Conservation (phyloP, 1,284 basidiomycete species). For the Irpex rosettiformis region DNA sequence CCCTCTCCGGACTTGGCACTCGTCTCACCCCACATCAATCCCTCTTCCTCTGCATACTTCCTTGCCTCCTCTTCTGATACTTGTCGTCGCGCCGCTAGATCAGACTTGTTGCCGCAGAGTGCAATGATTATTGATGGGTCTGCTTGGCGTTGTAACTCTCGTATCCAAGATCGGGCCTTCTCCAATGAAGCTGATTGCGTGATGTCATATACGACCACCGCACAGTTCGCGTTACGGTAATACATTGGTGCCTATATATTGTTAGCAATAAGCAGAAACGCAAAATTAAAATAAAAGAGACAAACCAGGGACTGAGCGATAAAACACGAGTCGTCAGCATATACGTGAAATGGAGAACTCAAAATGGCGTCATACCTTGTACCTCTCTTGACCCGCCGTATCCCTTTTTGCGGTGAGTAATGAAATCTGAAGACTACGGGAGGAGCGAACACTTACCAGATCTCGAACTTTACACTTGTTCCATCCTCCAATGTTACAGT, state of each 20-base stretch:
- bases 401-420: conserved; percentile 59
- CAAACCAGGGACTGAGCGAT: conserved; percentile 58
- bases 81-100: conserved; percentile 80
- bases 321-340: conserved; percentile 5
- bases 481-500: conserved; percentile 89
- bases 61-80: conserved; percentile 84
- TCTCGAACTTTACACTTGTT: conserved; percentile 95
- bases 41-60: conserved; percentile 94
- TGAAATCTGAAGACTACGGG: background rate
- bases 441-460: conserved; percentile 64
- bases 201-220: conserved; percentile 86
- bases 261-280: too few species aligned
- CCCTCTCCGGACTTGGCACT: conserved; percentile 93
- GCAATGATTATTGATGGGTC: conserved; percentile 96
- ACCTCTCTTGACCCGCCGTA: conserved; percentile 91
- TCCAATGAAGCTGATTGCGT: conserved; percentile 87
- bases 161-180: conserved; percentile 96
- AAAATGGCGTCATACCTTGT: conserved; percentile 57
- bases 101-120: conserved; percentile 93
- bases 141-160: conserved; percentile 94
- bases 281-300: conserved; percentile 16
- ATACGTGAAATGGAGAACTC: background rate
- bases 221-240: conserved; percentile 87
- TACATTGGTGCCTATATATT: conserved; percentile 83
- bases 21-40: conserved; percentile 93